Conservation (phyloP, 179 eudicot genomes). For the Spinacia oleracea region DNA sequence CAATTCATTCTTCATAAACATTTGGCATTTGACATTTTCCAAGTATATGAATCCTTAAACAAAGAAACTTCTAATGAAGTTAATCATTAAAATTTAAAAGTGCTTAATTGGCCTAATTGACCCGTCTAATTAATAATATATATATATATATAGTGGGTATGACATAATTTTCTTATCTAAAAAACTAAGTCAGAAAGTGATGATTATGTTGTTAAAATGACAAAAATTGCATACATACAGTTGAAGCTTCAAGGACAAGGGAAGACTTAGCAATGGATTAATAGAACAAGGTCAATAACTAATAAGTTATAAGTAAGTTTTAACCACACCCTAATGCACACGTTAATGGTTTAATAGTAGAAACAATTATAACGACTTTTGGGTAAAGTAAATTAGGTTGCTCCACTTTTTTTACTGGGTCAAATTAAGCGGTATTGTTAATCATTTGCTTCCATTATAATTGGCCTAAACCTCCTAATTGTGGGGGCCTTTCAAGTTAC, state of each 20-base stretch:
- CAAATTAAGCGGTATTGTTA: not conserved
- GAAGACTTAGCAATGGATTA: constrained; percentile 11
- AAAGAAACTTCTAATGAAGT: not conserved
- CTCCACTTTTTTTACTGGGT: not conserved
- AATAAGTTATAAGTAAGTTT: too few species aligned
- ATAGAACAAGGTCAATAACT: constrained; percentile 7
- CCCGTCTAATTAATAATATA: not conserved
- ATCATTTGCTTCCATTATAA: not conserved
- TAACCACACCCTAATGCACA: constrained; percentile 7
- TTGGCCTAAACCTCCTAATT: not conserved
- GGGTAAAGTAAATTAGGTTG: not conserved
- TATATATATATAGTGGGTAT: not conserved
- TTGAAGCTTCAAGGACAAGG: constrained; percentile 5
- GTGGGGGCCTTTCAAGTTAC: not conserved
- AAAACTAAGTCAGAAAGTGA: not conserved
- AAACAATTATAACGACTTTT: not conserved
- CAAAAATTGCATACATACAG: not conserved
- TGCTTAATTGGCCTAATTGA: not conserved
- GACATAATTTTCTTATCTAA: constrained; percentile 12
- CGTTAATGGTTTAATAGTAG: constrained; percentile 5
- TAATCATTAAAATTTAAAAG: not conserved
- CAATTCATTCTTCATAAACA: not conserved
- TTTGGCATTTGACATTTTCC: not conserved
- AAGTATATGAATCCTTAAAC: not conserved
- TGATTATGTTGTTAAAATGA: constrained; percentile 13